Base-by-base conservation (phyloP, 129 eudicot species). In the Centella asiatica region DNA sequence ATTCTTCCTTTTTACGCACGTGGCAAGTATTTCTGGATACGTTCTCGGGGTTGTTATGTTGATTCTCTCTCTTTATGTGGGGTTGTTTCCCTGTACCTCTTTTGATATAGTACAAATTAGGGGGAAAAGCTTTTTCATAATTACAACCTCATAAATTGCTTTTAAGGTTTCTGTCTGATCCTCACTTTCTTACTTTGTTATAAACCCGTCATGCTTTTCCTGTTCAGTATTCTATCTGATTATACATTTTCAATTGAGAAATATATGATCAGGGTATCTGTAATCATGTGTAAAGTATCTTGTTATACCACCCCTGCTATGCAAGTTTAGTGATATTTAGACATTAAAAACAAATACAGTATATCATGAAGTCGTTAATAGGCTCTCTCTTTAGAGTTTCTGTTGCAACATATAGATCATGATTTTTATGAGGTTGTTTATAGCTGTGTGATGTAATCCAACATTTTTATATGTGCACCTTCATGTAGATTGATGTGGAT, bases 401-500 rank as follows among this genome's bases (percentile, higher is more conserved):
- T 15, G 37, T n/a, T 6, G 40, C 39, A 22, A 18, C 19, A 28
- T 15, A 19, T 19, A 57, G 13, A 7, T 57, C 17, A 28, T 6
- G 36, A 25, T 28, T 31, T 56, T 31, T 14, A 6, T 7, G 61
- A 33, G 61, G 18, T 29, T 55, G 7, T 17, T 32, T 5, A 6
- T 29, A 20, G 0, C 44, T 57, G 44, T 22, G 37, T 19, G 14
- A 33, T 28, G 25, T 20, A 4, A 34, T 34, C 37, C 72, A 34
- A 65, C 34, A 45, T 51, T 31, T 36, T 65, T 15, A 27, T 33
- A 24, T 50, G 33, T 24, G 5, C 24, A 39, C 62, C 44, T 56
- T 68, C 63, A 45, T 77, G 80, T 77, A 87, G 99, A 77, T 78
- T 67, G 88, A 76, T 64, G 83, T 69, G 57, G 87, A 80, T 69